Evolutionary conservation across 2,329 filamentous ascomycete genomes (phyloP), one percentile per base, ranked within the genome.

Genomic region (Trichoderma gracile): DNA sequence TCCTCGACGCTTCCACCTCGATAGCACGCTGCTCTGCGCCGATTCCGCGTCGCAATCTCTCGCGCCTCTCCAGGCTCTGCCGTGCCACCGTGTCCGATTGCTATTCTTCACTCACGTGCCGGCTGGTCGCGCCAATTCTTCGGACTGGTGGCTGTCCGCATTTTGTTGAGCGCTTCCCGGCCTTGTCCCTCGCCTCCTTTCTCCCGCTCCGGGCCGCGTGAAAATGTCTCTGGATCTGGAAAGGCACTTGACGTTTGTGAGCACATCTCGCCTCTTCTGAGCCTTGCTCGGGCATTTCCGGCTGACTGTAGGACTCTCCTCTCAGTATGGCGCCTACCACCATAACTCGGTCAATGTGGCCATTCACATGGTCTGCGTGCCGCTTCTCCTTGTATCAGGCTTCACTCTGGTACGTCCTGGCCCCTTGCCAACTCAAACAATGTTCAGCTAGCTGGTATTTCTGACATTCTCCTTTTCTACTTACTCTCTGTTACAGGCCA

Each of bases 321-420:
- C 49, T 60, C 69, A 95, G 91, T 95, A 95, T 80, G 91, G 91
- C 75, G 85, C 90, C 65, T 94, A 95, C 74, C 91, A 95, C 78
- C 87, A 91, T 73, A 89, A 94, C 77, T 79, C 84, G 53, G 84
- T 90, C 78, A 95, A 95, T 75, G 79, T 93, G 66, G 82, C 82
- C 69, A 93, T 95, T 73, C 91, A 95, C 76, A 89, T 93, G 79
- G 80, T 86, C 65, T 94, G 90, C 74, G 91, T 95, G 64, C 91
- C 91, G 50, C 76, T 90, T 62, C 89, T 95, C 65, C 78, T 94
- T 60, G 82, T 91, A 73, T 88, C 89, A 2, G 84, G 81, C 45
- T 88, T 94, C 72, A 81, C 89, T 65, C 81, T 94, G 73, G 91
- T 93, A 84, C 69, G 87, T 74, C 33, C 21, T 25, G 1, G 21